Conservation (phyloP, 140 eudicot species). For the Oenanthe javanica region DNA sequence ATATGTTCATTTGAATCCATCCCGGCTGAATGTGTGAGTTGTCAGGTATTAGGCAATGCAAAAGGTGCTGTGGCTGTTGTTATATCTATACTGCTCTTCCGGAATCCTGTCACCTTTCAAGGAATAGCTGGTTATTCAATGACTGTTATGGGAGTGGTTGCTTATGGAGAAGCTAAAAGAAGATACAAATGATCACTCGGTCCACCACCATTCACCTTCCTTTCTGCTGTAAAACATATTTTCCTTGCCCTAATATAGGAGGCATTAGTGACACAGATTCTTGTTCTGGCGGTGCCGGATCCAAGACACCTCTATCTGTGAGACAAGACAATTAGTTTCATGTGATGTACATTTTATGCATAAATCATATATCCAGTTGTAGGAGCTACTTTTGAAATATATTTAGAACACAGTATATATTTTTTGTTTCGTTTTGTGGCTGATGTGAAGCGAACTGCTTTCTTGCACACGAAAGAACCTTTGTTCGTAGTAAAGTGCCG, state of each 20-base stretch:
- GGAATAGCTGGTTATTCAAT: constrained; percentile 90
- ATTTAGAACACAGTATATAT: background rate
- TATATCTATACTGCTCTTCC: constrained; percentile 79
- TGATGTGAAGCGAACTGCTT: background rate
- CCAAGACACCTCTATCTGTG: background rate
- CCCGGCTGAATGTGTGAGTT: too few species aligned
- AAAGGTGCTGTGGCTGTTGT: constrained; percentile 99
- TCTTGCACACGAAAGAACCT: background rate
- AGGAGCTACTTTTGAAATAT: background rate
- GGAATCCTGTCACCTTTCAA: constrained; percentile 70
- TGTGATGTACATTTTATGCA: background rate
- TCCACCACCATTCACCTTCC: background rate
- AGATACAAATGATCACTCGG: constrained; percentile 41
- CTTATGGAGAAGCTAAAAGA: constrained; percentile 93
- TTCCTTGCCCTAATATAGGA: background rate
- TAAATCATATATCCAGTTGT: background rate
- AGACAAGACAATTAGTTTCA: constrained; percentile 2
- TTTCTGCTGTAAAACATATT: background rate
- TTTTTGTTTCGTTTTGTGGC: background rate
- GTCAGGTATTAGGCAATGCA: constrained; percentile 89
- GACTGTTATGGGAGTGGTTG: constrained; percentile 93
- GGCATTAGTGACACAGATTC: background rate
- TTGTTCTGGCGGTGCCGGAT: background rate
- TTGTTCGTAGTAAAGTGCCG: background rate
- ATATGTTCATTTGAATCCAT: background rate